A percentile compares a stretch with the other conserved stretches of the same genome.
Evolutionary conservation across 1,284 basidiomycete genomes (phyloP).

Genomic region (Trichosporon sp.): DNA sequence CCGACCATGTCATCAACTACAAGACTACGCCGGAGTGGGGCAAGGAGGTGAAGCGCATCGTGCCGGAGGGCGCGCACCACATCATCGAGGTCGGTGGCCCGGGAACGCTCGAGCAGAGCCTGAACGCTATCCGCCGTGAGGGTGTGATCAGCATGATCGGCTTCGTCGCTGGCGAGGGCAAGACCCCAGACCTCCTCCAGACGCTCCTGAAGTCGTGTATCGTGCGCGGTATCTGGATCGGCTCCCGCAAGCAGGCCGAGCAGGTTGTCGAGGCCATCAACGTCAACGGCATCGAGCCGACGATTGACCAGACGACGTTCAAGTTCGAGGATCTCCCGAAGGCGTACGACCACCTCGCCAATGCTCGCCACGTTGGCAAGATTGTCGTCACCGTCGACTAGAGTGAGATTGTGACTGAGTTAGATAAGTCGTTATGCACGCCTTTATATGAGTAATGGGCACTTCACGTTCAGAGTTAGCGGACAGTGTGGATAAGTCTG

Average conservation of each 20-base stretch:
- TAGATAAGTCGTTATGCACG: too few relatives aligned
- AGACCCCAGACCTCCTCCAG: neutral
- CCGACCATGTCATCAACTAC: conserved; percentile 32
- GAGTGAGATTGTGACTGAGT: too few relatives aligned
- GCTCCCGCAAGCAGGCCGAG: conserved; percentile 45
- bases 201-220: conserved; percentile 5
- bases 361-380: conserved; percentile 37
- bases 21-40: conserved; percentile 37
- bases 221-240: conserved; percentile 23
- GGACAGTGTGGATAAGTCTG: too few relatives aligned
- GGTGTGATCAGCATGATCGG: conserved; percentile 56
- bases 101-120: conserved; percentile 52
- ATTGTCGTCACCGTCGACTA: conserved; percentile 21
- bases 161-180: conserved; percentile 42
- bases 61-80: conserved; percentile 54
- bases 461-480: too few relatives aligned
- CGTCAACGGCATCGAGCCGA: conserved; percentile 39
- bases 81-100: conserved; percentile 58
- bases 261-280: conserved; percentile 44
- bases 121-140: conserved; percentile 49
- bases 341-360: conserved; percentile 44
- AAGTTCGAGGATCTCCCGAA: conserved; percentile 41
- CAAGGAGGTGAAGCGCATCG: neutral
- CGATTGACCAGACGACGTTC: conserved; percentile 45
- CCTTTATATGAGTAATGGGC: too few relatives aligned